Conservation (phyloP, 768 basidiomycete genomes). For the Tricholoma hemisulphureum region DNA sequence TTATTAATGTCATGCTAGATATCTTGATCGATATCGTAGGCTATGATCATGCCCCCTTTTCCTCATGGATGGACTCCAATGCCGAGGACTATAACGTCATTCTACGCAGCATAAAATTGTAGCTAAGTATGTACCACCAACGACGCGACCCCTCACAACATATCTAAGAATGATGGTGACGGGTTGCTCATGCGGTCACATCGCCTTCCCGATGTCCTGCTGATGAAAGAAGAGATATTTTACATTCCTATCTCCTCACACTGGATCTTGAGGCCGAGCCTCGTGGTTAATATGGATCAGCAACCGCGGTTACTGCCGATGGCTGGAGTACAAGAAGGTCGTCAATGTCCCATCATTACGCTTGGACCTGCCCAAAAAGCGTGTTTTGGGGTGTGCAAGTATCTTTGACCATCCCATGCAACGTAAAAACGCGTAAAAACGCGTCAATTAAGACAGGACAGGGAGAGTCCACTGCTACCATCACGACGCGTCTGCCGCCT, state of each 20-base stretch:
- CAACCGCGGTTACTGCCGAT: conserved; percentile 26
- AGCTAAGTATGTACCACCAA: background rate
- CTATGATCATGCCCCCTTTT: background rate
- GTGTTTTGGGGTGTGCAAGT: conserved; percentile 5
- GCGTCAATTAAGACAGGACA: conserved; percentile 30
- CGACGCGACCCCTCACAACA: background rate
- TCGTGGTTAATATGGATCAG: conserved; percentile 38
- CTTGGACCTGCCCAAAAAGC: conserved; percentile 6
- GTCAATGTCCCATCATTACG: conserved; percentile 1
- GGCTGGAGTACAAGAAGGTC: conserved; percentile 2
- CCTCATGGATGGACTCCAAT: background rate
- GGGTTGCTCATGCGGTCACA: background rate
- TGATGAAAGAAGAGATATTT: background rate
- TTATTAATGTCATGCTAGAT: too few relatives aligned
- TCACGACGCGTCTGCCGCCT: conserved; percentile 9
- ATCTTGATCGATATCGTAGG: background rate
- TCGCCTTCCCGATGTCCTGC: background rate
- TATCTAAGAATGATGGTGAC: background rate
- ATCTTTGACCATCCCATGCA: conserved; percentile 1
- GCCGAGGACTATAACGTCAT: background rate
- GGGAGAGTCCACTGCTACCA: conserved; percentile 16
- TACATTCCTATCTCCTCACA: conserved; percentile 2
- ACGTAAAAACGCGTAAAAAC: conserved; percentile 49
- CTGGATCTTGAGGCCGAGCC: conserved; percentile 9
- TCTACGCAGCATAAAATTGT: background rate